Conservation (phyloP, 352 stramenopile species). For the Phytophthora litchii region DNA sequence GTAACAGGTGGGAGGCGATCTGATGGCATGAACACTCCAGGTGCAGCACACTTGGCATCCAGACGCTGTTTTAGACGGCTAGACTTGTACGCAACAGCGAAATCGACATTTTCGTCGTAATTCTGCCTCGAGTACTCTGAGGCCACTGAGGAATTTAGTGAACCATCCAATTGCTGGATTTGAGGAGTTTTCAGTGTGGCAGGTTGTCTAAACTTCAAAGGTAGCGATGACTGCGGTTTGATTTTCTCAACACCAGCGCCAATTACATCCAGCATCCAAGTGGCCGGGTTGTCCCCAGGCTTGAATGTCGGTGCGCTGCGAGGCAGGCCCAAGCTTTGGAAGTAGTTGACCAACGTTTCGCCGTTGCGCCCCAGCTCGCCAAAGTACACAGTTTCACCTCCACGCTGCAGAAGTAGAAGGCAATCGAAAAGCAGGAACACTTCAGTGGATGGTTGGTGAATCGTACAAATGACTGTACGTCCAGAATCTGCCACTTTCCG, state of each 20-base stretch:
- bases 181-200: constrained; percentile 7
- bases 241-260: constrained; percentile 49
- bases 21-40: constrained; percentile 45
- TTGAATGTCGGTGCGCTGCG: constrained; percentile 45
- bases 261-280: constrained; percentile 87
- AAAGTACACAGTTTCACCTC: constrained; percentile 85
- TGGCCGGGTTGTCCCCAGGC: constrained; percentile 79
- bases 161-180: constrained; percentile 25
- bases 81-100: constrained; percentile 39
- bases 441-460: constrained; percentile 50
- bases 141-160: constrained; percentile 25
- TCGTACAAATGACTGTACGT: constrained; percentile 79
- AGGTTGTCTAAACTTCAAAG: constrained; percentile 13
- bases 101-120: constrained; percentile 34
- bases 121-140: constrained; percentile 22
- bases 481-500: constrained; percentile 65
- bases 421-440: constrained; percentile 79
- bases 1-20: constrained; percentile 31
- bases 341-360: constrained; percentile 54
- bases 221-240: constrained; percentile 11
- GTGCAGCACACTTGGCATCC: constrained; percentile 33
- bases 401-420: constrained; percentile 85
- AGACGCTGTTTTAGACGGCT: constrained; percentile 39
- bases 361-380: constrained; percentile 73
- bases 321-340: constrained; percentile 54